These are phyloP conservation scores for Diutina scorzettiae DNA, from an alignment of 1,139 yeast genomes.

Conservation along the genomic window DNA sequence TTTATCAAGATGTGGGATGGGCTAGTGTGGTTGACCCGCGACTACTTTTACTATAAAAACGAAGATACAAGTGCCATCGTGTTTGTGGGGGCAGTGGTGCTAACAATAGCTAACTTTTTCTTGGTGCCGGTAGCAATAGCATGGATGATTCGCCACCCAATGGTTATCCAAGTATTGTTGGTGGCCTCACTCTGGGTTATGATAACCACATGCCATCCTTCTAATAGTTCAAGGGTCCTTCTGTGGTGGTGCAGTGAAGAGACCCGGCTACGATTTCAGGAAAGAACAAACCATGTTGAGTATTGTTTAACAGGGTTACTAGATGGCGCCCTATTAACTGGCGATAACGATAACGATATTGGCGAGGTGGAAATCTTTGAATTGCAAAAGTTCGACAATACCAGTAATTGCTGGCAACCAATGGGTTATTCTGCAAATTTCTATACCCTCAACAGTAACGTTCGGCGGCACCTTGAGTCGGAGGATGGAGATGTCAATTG, in stretches of 20 bases:
- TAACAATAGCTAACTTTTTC: conserved; percentile 19
- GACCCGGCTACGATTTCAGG: conserved; percentile 38
- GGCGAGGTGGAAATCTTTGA: conserved; percentile 58
- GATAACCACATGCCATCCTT: conserved; percentile 43
- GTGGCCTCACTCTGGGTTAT: conserved; percentile 40
- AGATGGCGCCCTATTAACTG: conserved; percentile 8
- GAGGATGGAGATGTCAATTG: not conserved
- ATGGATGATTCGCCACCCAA: conserved; percentile 13
- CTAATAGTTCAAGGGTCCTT: conserved; percentile 30
- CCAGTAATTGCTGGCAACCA: conserved; percentile 45
- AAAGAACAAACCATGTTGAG: conserved; percentile 36
- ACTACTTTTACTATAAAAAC: conserved; percentile 54
- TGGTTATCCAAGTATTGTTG: conserved; percentile 22
- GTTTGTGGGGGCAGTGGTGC: conserved; percentile 23
- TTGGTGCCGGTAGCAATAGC: conserved; percentile 23
- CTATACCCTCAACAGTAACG: conserved; percentile 31
- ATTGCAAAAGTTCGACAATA: conserved; percentile 43
- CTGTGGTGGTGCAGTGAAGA: conserved; percentile 45
- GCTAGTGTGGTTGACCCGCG: conserved; percentile 33
- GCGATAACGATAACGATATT: conserved; percentile 12
- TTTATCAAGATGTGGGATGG: conserved; percentile 57
- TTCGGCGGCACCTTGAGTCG: conserved; percentile 10
- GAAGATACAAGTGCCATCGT: conserved; percentile 50
- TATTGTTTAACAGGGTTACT: conserved; percentile 20
- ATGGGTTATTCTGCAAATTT: conserved; percentile 46